Evolutionary conservation across 2,329 filamentous ascomycete species (phyloP), one percentile per base, ranked within the genome.

Genomic region (Exophiala phaeomuriformis): DNA sequence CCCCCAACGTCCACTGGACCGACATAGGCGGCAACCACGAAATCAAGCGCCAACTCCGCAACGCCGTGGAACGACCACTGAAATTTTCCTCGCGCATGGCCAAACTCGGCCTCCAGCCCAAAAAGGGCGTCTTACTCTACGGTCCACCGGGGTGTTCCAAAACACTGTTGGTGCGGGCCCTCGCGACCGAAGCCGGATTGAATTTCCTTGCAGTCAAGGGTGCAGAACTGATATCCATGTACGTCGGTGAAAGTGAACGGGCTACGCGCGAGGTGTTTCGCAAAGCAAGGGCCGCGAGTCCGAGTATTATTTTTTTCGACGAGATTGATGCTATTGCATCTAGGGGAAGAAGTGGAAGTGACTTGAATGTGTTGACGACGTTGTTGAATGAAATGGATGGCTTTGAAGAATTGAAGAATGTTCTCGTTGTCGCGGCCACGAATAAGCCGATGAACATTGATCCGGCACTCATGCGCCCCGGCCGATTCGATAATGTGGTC

Each of bases 201-300:
- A 96, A 96, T 68, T 96, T 96, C 75, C 84, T 96, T 66, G 86
- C 90, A 5, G 88, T 97, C 61, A 95, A 96, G 71, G 91, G 90
- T 29, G 89, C 89, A 35, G 91, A 96, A 70, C 80, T 96, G 8
- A 83, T 95, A 56, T 94, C 90, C 71, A 95, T 95, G 88, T 97
- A 96, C 69, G 90, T 97, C 12, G 91, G 91, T 57, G 91, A 97
- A 69, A 91, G 90, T 1, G 91, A 97, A 71, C 82, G 89, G 7
- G 84, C 86, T 5, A 80, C 96, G 40, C 83, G 91, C 36, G 86
- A 89, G 51, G 81, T 96, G 1, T 96, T 97, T 67, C 80, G 84
- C 49, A 87, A 90, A 63, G 91, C 91, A 1, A 79, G 86, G 40
- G 84, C 85, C n/a, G 90, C 90, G 5, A 83, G 84, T 48, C 91